Percentiles rank a stretch among this genome's conserved stretches.
Conservation (phyloP, 2,329 filamentous ascomycete genomes). For the Colletotrichum camelliae region DNA sequence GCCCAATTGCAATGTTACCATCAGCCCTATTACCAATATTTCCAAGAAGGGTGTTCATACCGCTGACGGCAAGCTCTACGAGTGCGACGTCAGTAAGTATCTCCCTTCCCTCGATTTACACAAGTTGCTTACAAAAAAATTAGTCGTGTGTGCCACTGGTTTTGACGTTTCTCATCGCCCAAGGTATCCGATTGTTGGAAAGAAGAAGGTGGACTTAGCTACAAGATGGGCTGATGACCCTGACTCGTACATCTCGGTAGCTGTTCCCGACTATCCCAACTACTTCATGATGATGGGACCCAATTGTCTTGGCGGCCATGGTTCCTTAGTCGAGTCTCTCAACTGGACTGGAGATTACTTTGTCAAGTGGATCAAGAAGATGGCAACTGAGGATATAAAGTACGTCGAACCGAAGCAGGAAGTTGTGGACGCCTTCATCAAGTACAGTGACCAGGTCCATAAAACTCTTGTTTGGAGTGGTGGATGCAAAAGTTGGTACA, state of each 20-base stretch:
- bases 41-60: conserved; percentile 10
- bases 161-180: conserved; percentile 24
- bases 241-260: conserved; percentile 32
- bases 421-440: conserved; percentile 39
- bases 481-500: conserved; percentile 53
- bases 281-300: conserved; percentile 31
- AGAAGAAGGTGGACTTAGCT: conserved; percentile 49
- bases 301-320: conserved; percentile 19
- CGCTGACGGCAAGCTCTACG: conserved; percentile 16
- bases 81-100: conserved; percentile 22
- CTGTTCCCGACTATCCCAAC: conserved; percentile 33
- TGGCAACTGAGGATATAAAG: conserved; percentile 29
- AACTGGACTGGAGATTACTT: conserved; percentile 32
- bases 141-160: conserved; percentile 24
- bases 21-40: conserved; percentile 21
- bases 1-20: conserved; percentile 23
- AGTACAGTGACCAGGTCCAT: conserved; percentile 47
- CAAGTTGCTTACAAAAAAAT: neutral
- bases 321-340: conserved; percentile 22
- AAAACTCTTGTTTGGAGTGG: conserved; percentile 45
- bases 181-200: conserved; percentile 50
- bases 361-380: conserved; percentile 26
- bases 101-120: neutral
- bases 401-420: conserved; percentile 36
- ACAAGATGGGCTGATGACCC: conserved; percentile 50